A percentile compares a stretch with the other conserved stretches of the same genome.
Conservation (phyloP, 2,329 filamentous ascomycete species). For the Fusarium sp. region DNA sequence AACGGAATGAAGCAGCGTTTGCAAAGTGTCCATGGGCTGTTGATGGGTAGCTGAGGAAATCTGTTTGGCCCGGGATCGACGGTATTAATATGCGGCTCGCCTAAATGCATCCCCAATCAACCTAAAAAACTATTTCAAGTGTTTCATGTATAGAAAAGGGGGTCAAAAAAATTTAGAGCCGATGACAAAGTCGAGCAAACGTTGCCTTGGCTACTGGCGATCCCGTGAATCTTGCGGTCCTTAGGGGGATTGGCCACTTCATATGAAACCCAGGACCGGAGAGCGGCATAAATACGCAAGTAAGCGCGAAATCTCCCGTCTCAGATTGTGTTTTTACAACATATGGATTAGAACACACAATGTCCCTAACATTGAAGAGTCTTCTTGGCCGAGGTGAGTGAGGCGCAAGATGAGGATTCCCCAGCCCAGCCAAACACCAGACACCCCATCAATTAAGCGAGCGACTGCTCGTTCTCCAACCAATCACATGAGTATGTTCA, state of each 20-base stretch:
- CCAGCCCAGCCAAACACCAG: too few species aligned
- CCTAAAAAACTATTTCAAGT: neutral
- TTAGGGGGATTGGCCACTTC: slow-evolving; percentile 60
- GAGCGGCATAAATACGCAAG: slow-evolving; percentile 49
- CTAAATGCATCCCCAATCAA: neutral
- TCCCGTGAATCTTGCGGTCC: slow-evolving; percentile 47
- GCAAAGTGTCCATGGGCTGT: neutral
- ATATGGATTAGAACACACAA: slow-evolving; percentile 50
- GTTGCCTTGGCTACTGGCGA: slow-evolving; percentile 52
- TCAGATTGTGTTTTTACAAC: slow-evolving; percentile 56
- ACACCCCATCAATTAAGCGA: neutral
- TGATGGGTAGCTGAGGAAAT: neutral
- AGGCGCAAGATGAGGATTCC: slow-evolving; percentile 39
- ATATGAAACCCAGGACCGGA: slow-evolving; percentile 41
- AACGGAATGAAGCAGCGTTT: neutral
- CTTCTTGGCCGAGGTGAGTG: slow-evolving; percentile 24
- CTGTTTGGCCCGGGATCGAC: neutral
- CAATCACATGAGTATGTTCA: neutral
- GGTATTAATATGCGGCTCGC: neutral
- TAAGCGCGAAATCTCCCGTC: slow-evolving; percentile 56
- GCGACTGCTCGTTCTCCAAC: neutral
- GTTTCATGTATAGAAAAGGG: slow-evolving; percentile 46
- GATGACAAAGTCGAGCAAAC: slow-evolving; percentile 47
- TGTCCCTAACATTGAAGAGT: neutral
- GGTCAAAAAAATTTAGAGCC: slow-evolving; percentile 49